phyloP scores from a whole-genome alignment of 2,329 filamentous ascomycete genomes.

The Lachnellula suecica region DNA sequence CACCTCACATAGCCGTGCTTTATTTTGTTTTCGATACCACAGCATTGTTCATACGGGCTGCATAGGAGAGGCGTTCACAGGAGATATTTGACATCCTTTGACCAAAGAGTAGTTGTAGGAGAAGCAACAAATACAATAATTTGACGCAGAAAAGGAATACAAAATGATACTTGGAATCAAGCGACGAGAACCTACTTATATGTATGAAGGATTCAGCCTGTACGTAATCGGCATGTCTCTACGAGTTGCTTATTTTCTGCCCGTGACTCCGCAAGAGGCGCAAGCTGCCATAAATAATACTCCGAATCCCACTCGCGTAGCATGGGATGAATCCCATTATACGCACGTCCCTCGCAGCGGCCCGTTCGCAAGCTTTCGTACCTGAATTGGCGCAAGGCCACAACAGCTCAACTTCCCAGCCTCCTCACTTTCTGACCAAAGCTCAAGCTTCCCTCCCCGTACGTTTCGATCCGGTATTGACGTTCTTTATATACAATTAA shows the following conservation, averaged over 20 bases:
- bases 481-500: too few species aligned
- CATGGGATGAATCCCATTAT: too few species aligned
- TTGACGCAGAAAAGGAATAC: neutral
- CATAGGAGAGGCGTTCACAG: constrained; percentile 3
- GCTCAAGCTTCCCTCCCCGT: constrained; percentile 1
- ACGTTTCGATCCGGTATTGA: too few species aligned
- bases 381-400: neutral
- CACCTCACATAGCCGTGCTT: neutral
- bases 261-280: too few species aligned
- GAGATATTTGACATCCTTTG: too few species aligned
- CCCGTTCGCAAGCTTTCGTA: neutral
- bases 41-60: constrained; percentile 1
- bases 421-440: constrained; percentile 2
- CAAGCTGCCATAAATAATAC: too few species aligned
- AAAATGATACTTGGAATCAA: neutral
- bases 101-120: too few species aligned
- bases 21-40: constrained; percentile 14
- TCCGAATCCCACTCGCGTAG: too few species aligned
- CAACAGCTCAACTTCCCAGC: neutral
- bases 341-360: neutral
- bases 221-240: too few species aligned
- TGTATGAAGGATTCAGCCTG: too few species aligned
- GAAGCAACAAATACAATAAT: neutral
- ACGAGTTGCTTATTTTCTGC: too few species aligned
- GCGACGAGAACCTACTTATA: neutral